Evolutionary conservation across 371 early-diverging fungal genomes (phyloP), one percentile per base, ranked within the genome.

Genomic region (Encephalitozoon hellem): DNA sequence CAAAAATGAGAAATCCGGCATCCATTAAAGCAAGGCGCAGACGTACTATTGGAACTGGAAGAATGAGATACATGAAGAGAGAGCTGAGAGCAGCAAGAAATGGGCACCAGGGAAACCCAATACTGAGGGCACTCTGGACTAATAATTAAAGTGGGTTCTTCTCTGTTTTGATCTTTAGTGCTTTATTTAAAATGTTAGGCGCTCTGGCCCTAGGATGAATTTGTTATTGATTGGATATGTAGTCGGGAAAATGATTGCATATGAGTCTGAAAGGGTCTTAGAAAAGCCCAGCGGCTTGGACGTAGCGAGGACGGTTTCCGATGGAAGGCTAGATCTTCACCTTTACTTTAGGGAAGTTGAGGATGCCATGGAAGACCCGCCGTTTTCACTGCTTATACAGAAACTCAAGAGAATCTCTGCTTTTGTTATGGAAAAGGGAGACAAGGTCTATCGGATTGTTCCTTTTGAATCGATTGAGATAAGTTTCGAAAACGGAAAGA

Each of bases 1-100:
- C 94, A 84, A 96, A 95, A 89, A 91, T 89, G 87, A 90, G 97
- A 85, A 89, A 88, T 21, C 68, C 71, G 89, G 94, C 94, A 92
- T 89, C 90, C 84, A 90, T 87, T 80, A 98, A 98, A 91, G 94
- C 90, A 84, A 89, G 89, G 87, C 90, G 96, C 82, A 91, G 96
- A 89, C 92, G 91, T 89, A 93, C 94, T 83, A 92, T 93, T 85
- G 97, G 98, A 84, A 94, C 95, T 79, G 99, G 99, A 80, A 92
- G 95, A 85, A 93, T 93, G 93, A 88, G 91, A 74, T 88, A 98
- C 90, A 87, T 98, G 87, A 94, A 93, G 89, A 87, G 67, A 63
- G 69, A 53, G 11, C 53, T 49, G 11, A 30, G 47, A 25, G 66
- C 47, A 30, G 55, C 77, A 55, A 68, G 38, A 34, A 53, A 54